Percentiles rank a stretch among this genome's conserved stretches.
phyloP scores from a whole-genome alignment of 202 grass and related monocot species.

The Hordeum pubiflorum region DNA sequence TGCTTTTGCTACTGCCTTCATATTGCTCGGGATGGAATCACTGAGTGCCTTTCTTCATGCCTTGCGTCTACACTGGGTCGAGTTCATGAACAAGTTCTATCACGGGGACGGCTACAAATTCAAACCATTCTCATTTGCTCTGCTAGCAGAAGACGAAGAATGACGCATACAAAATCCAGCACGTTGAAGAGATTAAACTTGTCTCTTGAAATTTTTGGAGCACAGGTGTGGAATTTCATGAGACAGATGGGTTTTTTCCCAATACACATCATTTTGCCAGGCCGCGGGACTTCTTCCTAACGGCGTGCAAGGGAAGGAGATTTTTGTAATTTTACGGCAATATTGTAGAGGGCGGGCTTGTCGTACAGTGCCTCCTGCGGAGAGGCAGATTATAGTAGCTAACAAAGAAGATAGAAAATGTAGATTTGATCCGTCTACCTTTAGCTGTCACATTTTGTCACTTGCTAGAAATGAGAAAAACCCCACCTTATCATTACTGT shows the following conservation, averaged over 20 bases:
- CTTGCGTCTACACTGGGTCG: constrained; percentile 97
- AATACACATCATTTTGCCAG: constrained; percentile 40
- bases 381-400: constrained; percentile 55
- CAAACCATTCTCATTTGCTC: constrained; percentile 85
- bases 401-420: constrained; percentile 64
- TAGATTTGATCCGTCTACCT: constrained; percentile 43
- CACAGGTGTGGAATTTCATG: constrained; percentile 24
- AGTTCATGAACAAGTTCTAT: constrained; percentile 98
- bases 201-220: constrained; percentile 38
- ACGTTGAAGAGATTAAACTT: constrained; percentile 33
- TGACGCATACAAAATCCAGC: constrained; percentile 29
- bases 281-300: constrained; percentile 21
- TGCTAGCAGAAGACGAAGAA: constrained; percentile 71
- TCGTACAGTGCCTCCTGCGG: constrained; percentile 39
- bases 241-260: constrained; percentile 32
- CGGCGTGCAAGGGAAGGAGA: constrained; percentile 16
- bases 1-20: constrained; percentile 94
- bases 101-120: constrained; percentile 99
- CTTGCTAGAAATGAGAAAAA: constrained; percentile 12
- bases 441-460: constrained; percentile 26
- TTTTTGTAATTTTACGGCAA: constrained; percentile 77
- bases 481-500: neutral
- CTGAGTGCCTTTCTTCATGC: constrained; percentile 95
- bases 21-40: constrained; percentile 98
- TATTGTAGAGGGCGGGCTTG: constrained; percentile 56